A percentile compares a stretch with the other conserved stretches of the same genome.
These are phyloP conservation scores for Mycogone perniciosa DNA, from an alignment of 2,329 filamentous ascomycete species.

Conservation along the genomic window DNA sequence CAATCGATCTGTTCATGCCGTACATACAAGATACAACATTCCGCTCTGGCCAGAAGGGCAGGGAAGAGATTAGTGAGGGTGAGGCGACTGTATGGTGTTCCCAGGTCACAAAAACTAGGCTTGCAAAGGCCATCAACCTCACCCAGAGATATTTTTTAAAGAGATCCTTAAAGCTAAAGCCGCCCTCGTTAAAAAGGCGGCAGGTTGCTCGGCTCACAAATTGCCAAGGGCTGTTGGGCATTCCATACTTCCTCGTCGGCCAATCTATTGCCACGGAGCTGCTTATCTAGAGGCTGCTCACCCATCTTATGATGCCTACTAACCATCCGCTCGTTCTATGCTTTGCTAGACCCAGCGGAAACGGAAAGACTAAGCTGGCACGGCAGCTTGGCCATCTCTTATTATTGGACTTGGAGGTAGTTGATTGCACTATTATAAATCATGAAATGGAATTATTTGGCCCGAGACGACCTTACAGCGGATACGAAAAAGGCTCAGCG, in stretches of 20 bases:
- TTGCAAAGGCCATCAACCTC: constrained; percentile 23
- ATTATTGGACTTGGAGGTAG: constrained; percentile 27
- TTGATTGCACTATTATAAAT: constrained; percentile 35
- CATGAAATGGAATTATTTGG: constrained; percentile 38
- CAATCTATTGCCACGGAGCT: constrained; percentile 27
- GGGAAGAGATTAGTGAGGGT: too few species aligned
- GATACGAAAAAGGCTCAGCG: constrained; percentile 30
- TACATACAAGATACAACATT: not conserved
- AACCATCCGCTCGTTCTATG: constrained; percentile 15
- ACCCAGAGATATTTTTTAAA: constrained; percentile 28
- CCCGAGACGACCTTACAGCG: constrained; percentile 27
- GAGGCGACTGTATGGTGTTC: constrained; percentile 19
- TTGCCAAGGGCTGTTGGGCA: constrained; percentile 23
- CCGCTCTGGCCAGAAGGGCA: not conserved
- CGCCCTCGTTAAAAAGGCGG: constrained; percentile 18
- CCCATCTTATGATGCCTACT: constrained; percentile 1
- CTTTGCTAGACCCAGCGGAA: constrained; percentile 40
- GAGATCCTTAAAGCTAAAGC: constrained; percentile 18
- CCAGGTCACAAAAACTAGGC: constrained; percentile 13
- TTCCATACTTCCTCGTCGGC: constrained; percentile 31
- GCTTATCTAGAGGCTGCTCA: constrained; percentile 5
- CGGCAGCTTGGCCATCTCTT: constrained; percentile 34
- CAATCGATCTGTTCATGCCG: not conserved
- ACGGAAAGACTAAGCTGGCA: constrained; percentile 45
- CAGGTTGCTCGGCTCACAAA: constrained; percentile 21